These are phyloP conservation scores for Phytophthora lateralis DNA, from an alignment of 352 stramenopile species.

Conservation along the genomic window DNA sequence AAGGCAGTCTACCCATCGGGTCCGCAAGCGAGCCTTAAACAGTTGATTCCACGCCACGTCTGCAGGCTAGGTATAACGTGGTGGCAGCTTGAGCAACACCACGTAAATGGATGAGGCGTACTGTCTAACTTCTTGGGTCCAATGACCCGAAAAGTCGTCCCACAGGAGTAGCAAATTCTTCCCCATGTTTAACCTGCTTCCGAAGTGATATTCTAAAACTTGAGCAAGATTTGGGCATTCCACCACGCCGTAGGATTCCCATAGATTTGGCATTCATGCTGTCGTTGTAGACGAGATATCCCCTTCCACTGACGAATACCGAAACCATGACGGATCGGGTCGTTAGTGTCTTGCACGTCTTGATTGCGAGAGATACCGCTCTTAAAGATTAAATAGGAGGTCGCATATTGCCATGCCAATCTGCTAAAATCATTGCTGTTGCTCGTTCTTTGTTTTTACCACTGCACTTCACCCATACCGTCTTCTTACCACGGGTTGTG, in stretches of 20 bases:
- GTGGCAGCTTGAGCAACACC: slow-evolving; percentile 1
- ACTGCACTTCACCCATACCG: background rate
- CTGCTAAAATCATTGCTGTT: background rate
- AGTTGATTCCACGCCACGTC: slow-evolving; percentile 7
- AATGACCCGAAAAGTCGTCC: slow-evolving; percentile 1
- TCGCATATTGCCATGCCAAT: background rate
- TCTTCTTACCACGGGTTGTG: background rate
- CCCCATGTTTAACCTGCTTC: background rate
- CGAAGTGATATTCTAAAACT: slow-evolving; percentile 8
- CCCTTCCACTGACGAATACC: slow-evolving; percentile 8
- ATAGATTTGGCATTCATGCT: background rate
- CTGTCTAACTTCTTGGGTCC: background rate
- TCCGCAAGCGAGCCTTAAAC: slow-evolving; percentile 1
- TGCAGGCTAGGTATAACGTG: background rate
- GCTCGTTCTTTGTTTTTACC: background rate
- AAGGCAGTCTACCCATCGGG: background rate
- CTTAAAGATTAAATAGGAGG: background rate
- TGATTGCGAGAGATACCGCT: background rate
- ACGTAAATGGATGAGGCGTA: slow-evolving; percentile 1
- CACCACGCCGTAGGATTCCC: background rate
- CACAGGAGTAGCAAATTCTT: background rate
- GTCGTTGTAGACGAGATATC: background rate
- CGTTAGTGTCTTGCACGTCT: background rate
- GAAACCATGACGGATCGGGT: slow-evolving; percentile 1
- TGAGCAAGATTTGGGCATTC: slow-evolving; percentile 1